These are phyloP conservation scores for Chlorella ohadii DNA, from an alignment of 139 green algal species.

Conservation along the genomic window DNA sequence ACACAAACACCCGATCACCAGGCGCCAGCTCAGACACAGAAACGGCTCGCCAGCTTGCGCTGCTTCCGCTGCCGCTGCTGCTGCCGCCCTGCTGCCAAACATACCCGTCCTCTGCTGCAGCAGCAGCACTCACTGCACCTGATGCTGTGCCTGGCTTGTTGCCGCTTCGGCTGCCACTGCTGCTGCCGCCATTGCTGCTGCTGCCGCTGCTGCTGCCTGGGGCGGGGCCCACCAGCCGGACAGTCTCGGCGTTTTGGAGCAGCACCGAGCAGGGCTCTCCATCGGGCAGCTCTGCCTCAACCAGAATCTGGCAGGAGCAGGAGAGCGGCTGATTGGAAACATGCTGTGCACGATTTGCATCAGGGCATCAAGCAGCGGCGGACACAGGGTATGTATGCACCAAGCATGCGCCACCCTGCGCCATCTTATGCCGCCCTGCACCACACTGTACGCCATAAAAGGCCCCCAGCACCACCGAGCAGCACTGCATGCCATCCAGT, in stretches of 20 bases:
- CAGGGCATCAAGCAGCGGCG: no score
- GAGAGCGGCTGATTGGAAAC: neutral
- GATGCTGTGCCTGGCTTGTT: neutral
- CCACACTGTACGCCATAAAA: no score
- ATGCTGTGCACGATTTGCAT: neutral
- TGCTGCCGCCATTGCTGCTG: neutral
- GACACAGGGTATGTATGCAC: no score
- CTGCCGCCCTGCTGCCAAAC: neutral
- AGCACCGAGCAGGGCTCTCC: conserved; percentile 49
- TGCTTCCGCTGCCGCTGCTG: neutral
- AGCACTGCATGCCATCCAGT: no score
- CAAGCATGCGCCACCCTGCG: no score
- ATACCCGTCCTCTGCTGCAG: neutral
- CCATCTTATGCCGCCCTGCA: no score
- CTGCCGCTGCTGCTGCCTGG: neutral
- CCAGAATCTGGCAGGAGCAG: conserved; percentile 61
- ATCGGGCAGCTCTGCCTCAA: conserved; percentile 67
- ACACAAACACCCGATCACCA: conserved; percentile 72
- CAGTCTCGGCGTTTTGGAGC: conserved; percentile 95
- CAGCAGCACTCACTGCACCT: neutral
- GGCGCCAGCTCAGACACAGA: conserved; percentile 74
- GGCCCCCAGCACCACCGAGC: no score
- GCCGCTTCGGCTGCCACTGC: neutral
- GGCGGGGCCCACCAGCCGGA: conserved; percentile 76
- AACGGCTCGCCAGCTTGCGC: conserved; percentile 52